Conservation (phyloP, 495 filamentous ascomycete species). For the Lophiotrema nucula region DNA sequence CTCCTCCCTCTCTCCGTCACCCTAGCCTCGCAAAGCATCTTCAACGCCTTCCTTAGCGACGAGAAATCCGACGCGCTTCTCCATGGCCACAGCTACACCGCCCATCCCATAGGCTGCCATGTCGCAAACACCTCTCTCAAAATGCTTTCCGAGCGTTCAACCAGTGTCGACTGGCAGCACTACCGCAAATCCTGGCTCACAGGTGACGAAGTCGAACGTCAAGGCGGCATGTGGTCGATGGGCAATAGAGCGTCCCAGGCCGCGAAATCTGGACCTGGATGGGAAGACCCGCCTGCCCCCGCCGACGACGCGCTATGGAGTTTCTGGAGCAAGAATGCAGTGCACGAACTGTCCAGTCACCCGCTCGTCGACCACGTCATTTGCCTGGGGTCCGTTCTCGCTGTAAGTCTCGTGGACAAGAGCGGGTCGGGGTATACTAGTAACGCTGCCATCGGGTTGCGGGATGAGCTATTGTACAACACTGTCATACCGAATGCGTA, state of each 20-base stretch:
- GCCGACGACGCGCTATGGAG: constrained; percentile 62
- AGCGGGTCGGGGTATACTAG: constrained; percentile 60
- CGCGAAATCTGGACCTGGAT: not conserved
- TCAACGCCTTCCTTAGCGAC: constrained; percentile 62
- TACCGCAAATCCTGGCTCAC: constrained; percentile 49
- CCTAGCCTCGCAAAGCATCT: constrained; percentile 67
- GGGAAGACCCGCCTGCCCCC: not conserved
- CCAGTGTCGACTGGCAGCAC: constrained; percentile 48
- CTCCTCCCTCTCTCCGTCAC: constrained; percentile 72
- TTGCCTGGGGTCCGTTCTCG: constrained; percentile 69
- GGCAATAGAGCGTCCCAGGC: too few relatives aligned
- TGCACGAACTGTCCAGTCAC: constrained; percentile 54
- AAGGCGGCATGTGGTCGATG: constrained; percentile 9
- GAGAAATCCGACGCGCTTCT: constrained; percentile 71
- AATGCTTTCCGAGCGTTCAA: constrained; percentile 57
- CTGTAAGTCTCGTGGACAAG: constrained; percentile 56
- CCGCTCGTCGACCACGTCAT: constrained; percentile 60
- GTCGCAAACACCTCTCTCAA: constrained; percentile 62
- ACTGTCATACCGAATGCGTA: too few relatives aligned
- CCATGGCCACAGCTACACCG: constrained; percentile 81
- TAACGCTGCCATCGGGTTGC: constrained; percentile 59
- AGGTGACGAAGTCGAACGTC: not conserved
- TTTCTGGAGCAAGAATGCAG: constrained; percentile 60
- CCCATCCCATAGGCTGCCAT: constrained; percentile 71
- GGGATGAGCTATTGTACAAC: constrained; percentile 49